A percentile compares a stretch with the other conserved stretches of the same genome.
These are phyloP conservation scores for Choiromyces venosus DNA, from an alignment of 495 filamentous ascomycete species.

Conservation along the genomic window DNA sequence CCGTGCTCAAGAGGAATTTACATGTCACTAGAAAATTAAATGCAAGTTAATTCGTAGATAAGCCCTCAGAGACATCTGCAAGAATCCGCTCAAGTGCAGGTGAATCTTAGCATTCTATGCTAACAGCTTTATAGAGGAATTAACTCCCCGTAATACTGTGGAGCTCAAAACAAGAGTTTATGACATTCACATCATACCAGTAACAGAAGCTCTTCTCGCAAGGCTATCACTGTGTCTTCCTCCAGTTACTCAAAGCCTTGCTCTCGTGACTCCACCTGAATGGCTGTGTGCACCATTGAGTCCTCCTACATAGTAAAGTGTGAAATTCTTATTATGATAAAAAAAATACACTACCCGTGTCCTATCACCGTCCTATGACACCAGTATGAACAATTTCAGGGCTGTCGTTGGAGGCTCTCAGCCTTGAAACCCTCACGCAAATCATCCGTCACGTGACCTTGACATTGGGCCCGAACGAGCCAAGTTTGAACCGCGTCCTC, in stretches of 20 bases:
- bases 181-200: neutral
- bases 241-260: neutral
- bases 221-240: neutral
- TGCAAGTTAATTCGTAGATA: neutral
- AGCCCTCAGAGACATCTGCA: neutral
- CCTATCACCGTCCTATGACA: neutral
- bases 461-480: neutral
- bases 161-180: neutral
- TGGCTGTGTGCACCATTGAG: neutral
- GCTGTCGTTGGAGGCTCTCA: neutral
- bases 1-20: neutral
- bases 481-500: constrained; percentile 2
- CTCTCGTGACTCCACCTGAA: neutral
- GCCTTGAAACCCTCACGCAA: neutral
- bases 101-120: neutral
- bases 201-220: neutral
- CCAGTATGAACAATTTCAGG: neutral
- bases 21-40: neutral
- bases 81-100: neutral
- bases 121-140: too few species aligned
- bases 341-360: neutral
- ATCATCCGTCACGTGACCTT: constrained; percentile 1
- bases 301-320: neutral
- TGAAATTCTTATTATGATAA: neutral
- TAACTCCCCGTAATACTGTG: neutral